Conservation (phyloP, 2,329 filamentous ascomycete genomes). For the Pseudocercospora ulei region DNA sequence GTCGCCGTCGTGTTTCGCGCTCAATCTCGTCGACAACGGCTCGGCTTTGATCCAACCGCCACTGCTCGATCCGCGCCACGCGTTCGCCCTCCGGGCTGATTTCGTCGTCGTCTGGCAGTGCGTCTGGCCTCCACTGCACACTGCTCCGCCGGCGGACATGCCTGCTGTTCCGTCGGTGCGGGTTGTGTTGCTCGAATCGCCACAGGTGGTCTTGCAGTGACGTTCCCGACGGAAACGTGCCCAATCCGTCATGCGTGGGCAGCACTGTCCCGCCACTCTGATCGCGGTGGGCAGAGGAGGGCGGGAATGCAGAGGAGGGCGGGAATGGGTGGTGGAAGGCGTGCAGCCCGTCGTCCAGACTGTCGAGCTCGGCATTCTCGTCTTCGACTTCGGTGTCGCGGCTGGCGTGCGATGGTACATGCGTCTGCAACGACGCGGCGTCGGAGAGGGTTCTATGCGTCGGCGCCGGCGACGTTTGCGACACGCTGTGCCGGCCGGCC, state of each 20-base stretch:
- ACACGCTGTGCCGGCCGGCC: constrained; percentile 55
- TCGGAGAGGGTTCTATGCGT: constrained; percentile 61
- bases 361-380: constrained; percentile 67
- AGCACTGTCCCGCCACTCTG: constrained; percentile 59
- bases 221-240: constrained; percentile 57
- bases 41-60: constrained; percentile 83
- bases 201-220: constrained; percentile 73
- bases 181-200: constrained; percentile 79
- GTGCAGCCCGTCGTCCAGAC: constrained; percentile 80
- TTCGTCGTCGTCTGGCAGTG: constrained; percentile 44
- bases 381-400: constrained; percentile 41
- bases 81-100: constrained; percentile 59
- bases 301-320: constrained; percentile 40
- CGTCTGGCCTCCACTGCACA: constrained; percentile 49
- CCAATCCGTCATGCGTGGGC: constrained; percentile 85
- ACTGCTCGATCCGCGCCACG: constrained; percentile 75
- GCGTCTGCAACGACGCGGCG: constrained; percentile 65
- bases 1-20: constrained; percentile 58
- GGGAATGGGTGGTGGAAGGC: constrained; percentile 61
- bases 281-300: constrained; percentile 35
- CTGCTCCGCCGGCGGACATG: constrained; percentile 47
- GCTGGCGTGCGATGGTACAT: constrained; percentile 49
- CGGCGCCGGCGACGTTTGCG: constrained; percentile 58
- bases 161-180: constrained; percentile 51
- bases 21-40: constrained; percentile 81